Base-by-base conservation (phyloP, 2,329 filamentous ascomycete species). In the Colletotrichum tofieldiae region DNA sequence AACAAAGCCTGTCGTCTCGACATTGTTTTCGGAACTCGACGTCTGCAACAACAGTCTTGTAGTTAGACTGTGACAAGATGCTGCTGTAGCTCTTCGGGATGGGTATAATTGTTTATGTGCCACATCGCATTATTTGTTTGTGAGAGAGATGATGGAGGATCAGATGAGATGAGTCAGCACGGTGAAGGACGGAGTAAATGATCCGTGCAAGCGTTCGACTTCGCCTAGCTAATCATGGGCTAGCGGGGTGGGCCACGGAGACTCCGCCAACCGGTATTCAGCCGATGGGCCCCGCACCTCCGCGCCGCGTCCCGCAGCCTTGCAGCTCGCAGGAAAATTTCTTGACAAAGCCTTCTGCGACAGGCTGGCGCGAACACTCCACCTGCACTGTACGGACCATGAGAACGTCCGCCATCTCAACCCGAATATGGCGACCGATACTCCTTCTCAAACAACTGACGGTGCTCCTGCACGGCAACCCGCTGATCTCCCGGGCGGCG, bases 361-460 rank as follows among this genome's bases (percentile, higher is more conserved):
- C 47, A 54, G 45, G 35, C 65, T 37, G 56, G 45, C 58, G 52
- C 29, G 18, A 69, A 23, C 45, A 63, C 69, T 72, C 69, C 65
- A 72, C 65, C 51, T 65, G 32, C 60, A 70, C 23, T 26, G 41
- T 59, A 54, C 59, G 67, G 71, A 73, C 55, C 20, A 73, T 73
- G 71, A 71, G 71, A 67, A 39, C 67, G 55, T 61, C 67, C 49
- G 71, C 52, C 55, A 67, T 43, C 18, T 55, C 60, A 29, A 70
- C 29, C 32, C 55, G 67, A 65, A 58, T 35, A 73, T 73, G 71
- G 71, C 71, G 67, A 65, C 71, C 49, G 67, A 73, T 58, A 55
- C 49, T 67, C 49, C 71, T 6, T 32, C 71, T 58, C 64, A 66
- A 41, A 49, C 56, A 37, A 37, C 35, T 35, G 67, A 29, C 23